A percentile compares a stretch with the other conserved stretches of the same genome.
phyloP scores from a whole-genome alignment of 2,329 filamentous ascomycete genomes.

The Xylaria multiplex region DNA sequence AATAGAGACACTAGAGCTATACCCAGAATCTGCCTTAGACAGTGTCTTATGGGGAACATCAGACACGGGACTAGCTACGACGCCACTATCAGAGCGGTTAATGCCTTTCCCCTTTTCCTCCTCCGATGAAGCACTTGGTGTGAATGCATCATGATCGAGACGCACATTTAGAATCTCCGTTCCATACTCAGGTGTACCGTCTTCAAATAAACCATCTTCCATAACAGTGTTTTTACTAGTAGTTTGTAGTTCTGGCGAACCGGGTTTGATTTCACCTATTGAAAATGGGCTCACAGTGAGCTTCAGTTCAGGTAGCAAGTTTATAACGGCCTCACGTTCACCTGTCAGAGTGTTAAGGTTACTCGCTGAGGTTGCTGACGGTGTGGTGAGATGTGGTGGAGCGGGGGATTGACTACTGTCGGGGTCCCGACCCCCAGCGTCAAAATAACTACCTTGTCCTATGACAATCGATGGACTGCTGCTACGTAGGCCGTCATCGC shows the following conservation, averaged over 20 bases:
- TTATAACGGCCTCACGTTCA: slow-evolving; percentile 13
- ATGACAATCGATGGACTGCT: slow-evolving; percentile 6
- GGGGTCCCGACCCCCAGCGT: slow-evolving; percentile 4
- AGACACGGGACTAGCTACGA: slow-evolving; percentile 58
- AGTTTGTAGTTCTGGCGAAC: slow-evolving; percentile 52
- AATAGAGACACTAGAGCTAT: slow-evolving; percentile 68
- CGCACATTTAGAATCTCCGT: slow-evolving; percentile 46
- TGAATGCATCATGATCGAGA: slow-evolving; percentile 52
- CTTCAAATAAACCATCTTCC: slow-evolving; percentile 61
- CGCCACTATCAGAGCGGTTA: slow-evolving; percentile 60
- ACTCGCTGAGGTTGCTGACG: not conserved
- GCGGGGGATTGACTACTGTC: slow-evolving; percentile 1
- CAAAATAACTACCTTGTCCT: slow-evolving; percentile 34
- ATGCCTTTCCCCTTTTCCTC: slow-evolving; percentile 44
- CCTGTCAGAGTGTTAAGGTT: not conserved
- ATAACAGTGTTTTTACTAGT: slow-evolving; percentile 61
- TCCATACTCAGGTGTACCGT: slow-evolving; percentile 48
- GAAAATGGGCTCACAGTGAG: slow-evolving; percentile 50
- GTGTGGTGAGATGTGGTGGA: not conserved
- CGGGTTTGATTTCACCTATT: slow-evolving; percentile 46
- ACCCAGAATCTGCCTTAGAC: slow-evolving; percentile 70
- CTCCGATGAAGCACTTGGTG: slow-evolving; percentile 35
- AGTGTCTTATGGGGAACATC: slow-evolving; percentile 57
- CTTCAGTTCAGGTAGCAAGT: slow-evolving; percentile 44
- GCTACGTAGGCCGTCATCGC: slow-evolving; percentile 18